These are phyloP conservation scores for Cucurbita moschata DNA, from an alignment of 306 rosid species.

Conservation along the genomic window DNA sequence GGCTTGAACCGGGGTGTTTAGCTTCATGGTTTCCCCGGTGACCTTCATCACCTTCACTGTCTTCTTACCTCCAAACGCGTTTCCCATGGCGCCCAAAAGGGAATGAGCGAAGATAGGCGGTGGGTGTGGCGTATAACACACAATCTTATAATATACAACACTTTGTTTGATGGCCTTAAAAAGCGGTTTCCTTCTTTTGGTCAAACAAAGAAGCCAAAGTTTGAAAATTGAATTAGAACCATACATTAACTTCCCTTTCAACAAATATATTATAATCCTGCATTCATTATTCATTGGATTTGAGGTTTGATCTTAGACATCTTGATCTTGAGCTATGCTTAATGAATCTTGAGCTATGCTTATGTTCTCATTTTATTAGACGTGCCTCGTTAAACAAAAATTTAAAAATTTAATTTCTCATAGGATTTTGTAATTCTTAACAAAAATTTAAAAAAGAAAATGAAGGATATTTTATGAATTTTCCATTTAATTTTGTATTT, in stretches of 20 bases:
- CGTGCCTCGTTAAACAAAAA: no score
- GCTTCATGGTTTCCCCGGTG: slow-evolving; percentile 65
- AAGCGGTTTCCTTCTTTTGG: background rate
- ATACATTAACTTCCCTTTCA: slow-evolving; percentile 1
- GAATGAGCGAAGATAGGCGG: background rate
- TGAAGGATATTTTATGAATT: no score
- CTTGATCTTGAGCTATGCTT: no score
- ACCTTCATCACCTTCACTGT: slow-evolving; percentile 67
- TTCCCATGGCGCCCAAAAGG: slow-evolving; percentile 40
- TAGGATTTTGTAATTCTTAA: no score
- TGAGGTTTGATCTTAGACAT: no score
- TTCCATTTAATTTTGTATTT: background rate
- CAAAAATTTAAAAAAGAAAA: no score
- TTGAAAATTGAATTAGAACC: slow-evolving; percentile 13
- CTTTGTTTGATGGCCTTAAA: background rate
- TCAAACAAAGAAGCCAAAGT: slow-evolving; percentile 55
- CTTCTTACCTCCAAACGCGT: slow-evolving; percentile 52
- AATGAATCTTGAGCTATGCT: no score
- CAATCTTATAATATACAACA: background rate
- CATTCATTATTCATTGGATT: no score
- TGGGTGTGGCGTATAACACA: background rate
- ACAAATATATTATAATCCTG: background rate
- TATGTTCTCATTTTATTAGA: no score
- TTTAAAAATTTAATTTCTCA: no score
- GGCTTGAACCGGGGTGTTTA: slow-evolving; percentile 42